These are phyloP conservation scores for Hypoxylon sp. DNA, from an alignment of 2,329 filamentous ascomycete genomes.

Conservation along the genomic window DNA sequence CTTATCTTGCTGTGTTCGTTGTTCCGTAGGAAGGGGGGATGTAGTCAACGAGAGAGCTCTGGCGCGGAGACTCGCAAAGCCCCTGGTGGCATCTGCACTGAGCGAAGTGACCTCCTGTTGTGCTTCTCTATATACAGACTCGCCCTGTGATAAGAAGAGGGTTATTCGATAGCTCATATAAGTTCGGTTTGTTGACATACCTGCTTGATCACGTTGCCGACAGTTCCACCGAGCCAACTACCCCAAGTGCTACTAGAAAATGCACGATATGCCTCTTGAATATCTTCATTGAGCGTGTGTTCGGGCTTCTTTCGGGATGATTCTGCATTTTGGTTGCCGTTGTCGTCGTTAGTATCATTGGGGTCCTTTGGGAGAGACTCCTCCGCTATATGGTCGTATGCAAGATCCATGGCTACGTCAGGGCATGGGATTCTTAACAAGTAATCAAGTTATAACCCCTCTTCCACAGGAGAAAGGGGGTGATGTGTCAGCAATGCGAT, in stretches of 20 bases:
- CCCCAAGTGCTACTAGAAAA: slow-evolving; percentile 95
- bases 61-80: slow-evolving; percentile 82
- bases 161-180: slow-evolving; percentile 29
- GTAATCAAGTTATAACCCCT: slow-evolving; percentile 26
- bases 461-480: slow-evolving; percentile 30
- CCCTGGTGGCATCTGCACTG: slow-evolving; percentile 84
- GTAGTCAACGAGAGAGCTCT: slow-evolving; percentile 78
- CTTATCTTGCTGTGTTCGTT: slow-evolving; percentile 50
- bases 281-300: slow-evolving; percentile 82
- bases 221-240: slow-evolving; percentile 86
- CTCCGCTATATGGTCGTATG: slow-evolving; percentile 97
- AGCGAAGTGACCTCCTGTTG: slow-evolving; percentile 87
- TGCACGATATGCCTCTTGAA: slow-evolving; percentile 95
- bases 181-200: slow-evolving; percentile 60
- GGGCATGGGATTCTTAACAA: slow-evolving; percentile 35
- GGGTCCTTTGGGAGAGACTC: slow-evolving; percentile 76
- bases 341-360: slow-evolving; percentile 29
- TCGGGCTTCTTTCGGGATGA: slow-evolving; percentile 62
- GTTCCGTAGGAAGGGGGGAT: slow-evolving; percentile 49
- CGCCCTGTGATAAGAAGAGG: slow-evolving; percentile 69
- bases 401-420: slow-evolving; percentile 82
- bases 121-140: slow-evolving; percentile 85
- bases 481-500: slow-evolving; percentile 29
- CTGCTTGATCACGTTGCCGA: slow-evolving; percentile 94
- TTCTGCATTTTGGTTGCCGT: slow-evolving; percentile 56